Conservation (phyloP, 139 green algal genomes). For the Pycnococcus provasolii region DNA sequence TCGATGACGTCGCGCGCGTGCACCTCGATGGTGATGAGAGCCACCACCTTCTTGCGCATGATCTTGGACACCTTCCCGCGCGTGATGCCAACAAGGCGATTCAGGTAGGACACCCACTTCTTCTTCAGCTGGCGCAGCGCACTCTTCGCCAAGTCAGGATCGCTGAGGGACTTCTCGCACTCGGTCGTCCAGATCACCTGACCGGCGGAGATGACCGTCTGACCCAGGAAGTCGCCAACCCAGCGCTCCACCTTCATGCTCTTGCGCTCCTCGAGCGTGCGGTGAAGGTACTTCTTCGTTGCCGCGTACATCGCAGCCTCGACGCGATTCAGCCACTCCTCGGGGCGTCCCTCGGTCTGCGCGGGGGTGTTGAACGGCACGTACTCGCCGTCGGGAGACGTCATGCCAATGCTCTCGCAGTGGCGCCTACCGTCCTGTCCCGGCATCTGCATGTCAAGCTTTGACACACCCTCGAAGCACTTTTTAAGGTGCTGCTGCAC, state of each 20-base stretch:
- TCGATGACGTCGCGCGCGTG: constrained; percentile 74
- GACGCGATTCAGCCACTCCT: constrained; percentile 78
- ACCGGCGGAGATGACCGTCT: constrained; percentile 76
- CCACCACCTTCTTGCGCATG: constrained; percentile 60
- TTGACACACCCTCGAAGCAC: constrained; percentile 78
- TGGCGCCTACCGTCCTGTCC: constrained; percentile 50
- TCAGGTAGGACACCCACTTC: constrained; percentile 72
- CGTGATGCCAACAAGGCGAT: constrained; percentile 69
- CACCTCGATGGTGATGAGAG: constrained; percentile 45
- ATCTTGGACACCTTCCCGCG: constrained; percentile 63
- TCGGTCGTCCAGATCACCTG: constrained; percentile 71
- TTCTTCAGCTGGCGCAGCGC: constrained; percentile 65
- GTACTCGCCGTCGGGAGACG: constrained; percentile 66
- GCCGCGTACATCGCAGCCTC: constrained; percentile 74
- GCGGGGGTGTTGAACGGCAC: constrained; percentile 53
- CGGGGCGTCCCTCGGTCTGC: constrained; percentile 60
- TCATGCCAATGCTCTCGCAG: constrained; percentile 50
- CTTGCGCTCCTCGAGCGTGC: constrained; percentile 54
- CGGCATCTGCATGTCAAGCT: constrained; percentile 60
- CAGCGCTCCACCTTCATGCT: constrained; percentile 74
- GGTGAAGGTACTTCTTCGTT: constrained; percentile 66
- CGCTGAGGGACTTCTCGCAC: constrained; percentile 65
- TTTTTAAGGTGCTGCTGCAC: constrained; percentile 70
- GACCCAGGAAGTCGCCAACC: constrained; percentile 72
- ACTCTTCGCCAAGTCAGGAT: constrained; percentile 45